These are phyloP conservation scores for Chaetomium globosum DNA, from an alignment of 2,329 filamentous ascomycete genomes.

Conservation along the genomic window DNA sequence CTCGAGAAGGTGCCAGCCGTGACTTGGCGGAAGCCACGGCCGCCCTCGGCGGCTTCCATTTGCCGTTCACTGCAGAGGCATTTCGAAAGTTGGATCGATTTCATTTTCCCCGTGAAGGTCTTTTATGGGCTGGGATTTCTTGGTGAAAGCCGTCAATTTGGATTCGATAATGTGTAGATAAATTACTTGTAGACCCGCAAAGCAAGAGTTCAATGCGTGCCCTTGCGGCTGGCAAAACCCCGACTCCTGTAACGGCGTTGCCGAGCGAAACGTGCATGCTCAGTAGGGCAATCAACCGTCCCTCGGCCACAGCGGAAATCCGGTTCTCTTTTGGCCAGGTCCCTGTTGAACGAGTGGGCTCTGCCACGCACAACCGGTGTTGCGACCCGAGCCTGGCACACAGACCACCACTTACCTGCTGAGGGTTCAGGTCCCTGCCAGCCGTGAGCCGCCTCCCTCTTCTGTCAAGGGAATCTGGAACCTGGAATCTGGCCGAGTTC, in stretches of 20 bases:
- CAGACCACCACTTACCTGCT: slow-evolving; percentile 16
- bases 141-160: not conserved
- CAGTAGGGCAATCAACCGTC: slow-evolving; percentile 26
- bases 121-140: not conserved
- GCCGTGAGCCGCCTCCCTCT: not conserved
- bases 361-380: slow-evolving; percentile 28
- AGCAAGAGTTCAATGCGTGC: not conserved
- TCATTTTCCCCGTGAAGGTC: not conserved
- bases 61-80: slow-evolving; percentile 1
- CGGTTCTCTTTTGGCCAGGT: slow-evolving; percentile 24
- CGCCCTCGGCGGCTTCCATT: not conserved
- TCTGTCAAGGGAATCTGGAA: slow-evolving; percentile 5
- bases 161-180: not conserved
- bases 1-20: not conserved
- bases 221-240: not conserved
- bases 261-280: slow-evolving; percentile 29
- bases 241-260: slow-evolving; percentile 4
- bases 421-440: slow-evolving; percentile 1
- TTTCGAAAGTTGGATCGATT: not conserved
- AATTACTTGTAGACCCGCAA: not conserved
- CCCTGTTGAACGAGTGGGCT: slow-evolving; percentile 16
- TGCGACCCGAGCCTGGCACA: slow-evolving; percentile 16
- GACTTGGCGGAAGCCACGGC: not conserved
- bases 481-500: slow-evolving; percentile 4
- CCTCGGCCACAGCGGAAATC: slow-evolving; percentile 27